Evolutionary conservation across 306 rosid genomes (phyloP), one percentile per base, ranked within the genome.

Genomic region (Abrus precatorius): DNA sequence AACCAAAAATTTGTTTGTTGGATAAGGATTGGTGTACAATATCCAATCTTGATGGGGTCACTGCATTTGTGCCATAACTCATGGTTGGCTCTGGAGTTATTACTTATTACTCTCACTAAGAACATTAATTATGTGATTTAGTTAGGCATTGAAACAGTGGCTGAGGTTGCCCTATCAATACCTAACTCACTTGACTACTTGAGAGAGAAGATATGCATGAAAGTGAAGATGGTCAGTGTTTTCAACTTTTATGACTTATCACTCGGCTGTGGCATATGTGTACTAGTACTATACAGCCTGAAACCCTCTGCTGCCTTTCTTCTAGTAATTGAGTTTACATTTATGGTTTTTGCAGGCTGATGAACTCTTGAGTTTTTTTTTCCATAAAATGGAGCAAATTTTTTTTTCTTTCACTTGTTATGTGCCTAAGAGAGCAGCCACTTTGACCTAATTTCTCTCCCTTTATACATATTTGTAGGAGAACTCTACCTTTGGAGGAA

Each of bases 401-500:
- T 43, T 33, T 69, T 4, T 36, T 36, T 53, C 34, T 53, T 76
- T 48, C n/a, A 70, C 44, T 61, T 53, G 47, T 60, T 60, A 3
- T 38, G 11, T 54, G 29, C 14, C 45, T 7, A 9, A 67, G 43
- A 60, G 69, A 7, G 47, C 63, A 40, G 30, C 69, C 77, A 49
- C 34, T 10, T 63, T 70, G 71, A 67, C 80, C 54, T 73, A 43
- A n/a, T 73, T 49, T 45, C 36, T 48, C 11, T 34, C 12, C 52
- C 36, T 10, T 54, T 45, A 36, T 64, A 20, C 43, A 8, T 84
- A 27, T 47, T 65, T 78, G 82, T 88, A 95, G 98, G 76, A 86
- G 79, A 81, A 86, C 89, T 66, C 5, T 83, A 61, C 93, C 84
- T 1, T 95, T 92, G 88, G 97, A 92, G 63, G 98, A 95, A 86